These are phyloP conservation scores for Tetrahymena borealis DNA, from an alignment of 73 alveolate species.

Conservation along the genomic window DNA sequence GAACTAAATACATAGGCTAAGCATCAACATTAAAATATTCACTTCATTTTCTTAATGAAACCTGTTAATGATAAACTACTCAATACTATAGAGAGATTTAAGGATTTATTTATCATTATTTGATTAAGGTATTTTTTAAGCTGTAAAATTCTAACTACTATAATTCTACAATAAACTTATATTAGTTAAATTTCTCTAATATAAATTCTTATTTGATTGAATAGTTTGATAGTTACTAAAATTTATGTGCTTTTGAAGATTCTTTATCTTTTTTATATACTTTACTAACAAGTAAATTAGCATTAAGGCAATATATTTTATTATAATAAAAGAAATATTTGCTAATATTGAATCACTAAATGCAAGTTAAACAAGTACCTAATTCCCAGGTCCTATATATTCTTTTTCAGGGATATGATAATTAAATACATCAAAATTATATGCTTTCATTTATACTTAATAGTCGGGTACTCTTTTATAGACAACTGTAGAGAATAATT, in stretches of 20 bases:
- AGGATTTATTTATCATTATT: background rate
- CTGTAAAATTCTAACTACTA: no score
- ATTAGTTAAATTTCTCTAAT: no score
- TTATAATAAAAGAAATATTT: background rate
- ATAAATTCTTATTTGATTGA: no score
- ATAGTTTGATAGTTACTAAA: background rate
- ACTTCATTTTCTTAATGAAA: background rate
- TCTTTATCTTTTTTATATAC: no score
- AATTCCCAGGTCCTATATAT: background rate
- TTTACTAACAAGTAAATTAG: background rate
- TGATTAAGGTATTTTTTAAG: background rate
- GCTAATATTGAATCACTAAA: background rate
- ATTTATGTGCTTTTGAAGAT: background rate
- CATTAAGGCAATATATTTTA: background rate
- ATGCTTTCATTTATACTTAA: background rate
- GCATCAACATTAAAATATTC: background rate
- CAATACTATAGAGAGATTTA: background rate
- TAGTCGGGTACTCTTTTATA: background rate
- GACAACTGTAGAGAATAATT: background rate
- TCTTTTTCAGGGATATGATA: background rate
- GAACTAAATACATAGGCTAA: background rate
- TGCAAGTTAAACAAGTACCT: background rate
- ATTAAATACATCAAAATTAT: background rate
- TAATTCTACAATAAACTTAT: no score
- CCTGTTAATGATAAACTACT: background rate